Base-by-base conservation (phyloP, 345 rosid genomes). In the Pugionium dolabratum region DNA sequence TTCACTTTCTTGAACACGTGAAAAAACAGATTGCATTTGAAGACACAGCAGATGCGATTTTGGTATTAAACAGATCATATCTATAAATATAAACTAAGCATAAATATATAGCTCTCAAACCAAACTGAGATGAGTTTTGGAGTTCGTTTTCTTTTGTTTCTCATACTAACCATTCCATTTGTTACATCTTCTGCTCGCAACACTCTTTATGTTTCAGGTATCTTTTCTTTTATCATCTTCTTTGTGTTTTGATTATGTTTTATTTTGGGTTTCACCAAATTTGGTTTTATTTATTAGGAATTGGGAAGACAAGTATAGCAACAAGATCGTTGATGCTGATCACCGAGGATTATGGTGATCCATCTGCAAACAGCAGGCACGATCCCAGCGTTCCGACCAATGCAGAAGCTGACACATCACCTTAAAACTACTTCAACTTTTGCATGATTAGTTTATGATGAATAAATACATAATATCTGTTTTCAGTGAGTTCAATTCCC, bases 331-430 rank as follows among this genome's bases (percentile, higher is more conserved):
- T 71, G 29, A 66, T 59, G 68, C 33, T 48, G 54, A 32, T 3
- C 61, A 45, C 25, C 7, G 66, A 71, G 54, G 79, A 76, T 43
- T 76, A 76, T 61, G 11, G 27, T 8, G 79, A 76, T 37, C 79
- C 79, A 35, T 35, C 69, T 32, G 76, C 76, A 37, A 76, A 76
- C 41, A 58, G 66, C 0, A 40, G 61, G 36, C 73, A 76, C 50
- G 65, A 72, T 55, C 76, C 73, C 29, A 40, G 34, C 9, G 54
- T 53, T 54, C 75, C 75, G n/a, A 47, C 51, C 35, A 55, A 37
- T 18, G 64, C 58, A 31, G 10, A 39, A 4, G 58, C 64, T 47
- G 6, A 63, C 52, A 48, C 70, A 63, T 54, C 36, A 37, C 69
- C 75, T 55, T 71, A 55, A 29, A 25, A 26, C 37, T 27, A 41